Evolutionary conservation across 1,284 basidiomycete species (phyloP).

Genomic region (Microbotryomycetes sp.): DNA sequence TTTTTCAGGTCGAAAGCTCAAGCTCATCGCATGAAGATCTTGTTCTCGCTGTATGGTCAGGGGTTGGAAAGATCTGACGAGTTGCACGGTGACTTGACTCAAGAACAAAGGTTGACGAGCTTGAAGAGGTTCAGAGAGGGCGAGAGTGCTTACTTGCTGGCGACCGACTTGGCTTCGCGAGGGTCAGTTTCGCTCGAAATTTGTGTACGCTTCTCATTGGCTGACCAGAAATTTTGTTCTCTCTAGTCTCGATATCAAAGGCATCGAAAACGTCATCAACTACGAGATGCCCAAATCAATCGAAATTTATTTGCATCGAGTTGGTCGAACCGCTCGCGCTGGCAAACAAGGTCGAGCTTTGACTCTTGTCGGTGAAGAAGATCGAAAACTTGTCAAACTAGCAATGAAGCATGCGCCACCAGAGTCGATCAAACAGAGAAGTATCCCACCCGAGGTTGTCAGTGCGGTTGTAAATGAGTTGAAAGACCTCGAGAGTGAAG

Average conservation of each 20-base stretch:
- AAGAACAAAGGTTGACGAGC: slow-evolving; percentile 84
- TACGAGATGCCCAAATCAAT: slow-evolving; percentile 95
- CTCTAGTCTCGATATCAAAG: slow-evolving; percentile 41
- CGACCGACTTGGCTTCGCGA: slow-evolving; percentile 38
- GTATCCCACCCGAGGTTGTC: slow-evolving; percentile 74
- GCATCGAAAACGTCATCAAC: slow-evolving; percentile 51
- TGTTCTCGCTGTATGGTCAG: slow-evolving; percentile 82
- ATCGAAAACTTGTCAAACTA: slow-evolving; percentile 92
- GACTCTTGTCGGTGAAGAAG: slow-evolving; percentile 90
- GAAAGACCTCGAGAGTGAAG: slow-evolving; percentile 67
- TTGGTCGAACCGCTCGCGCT: slow-evolving; percentile 92
- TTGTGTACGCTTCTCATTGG: neutral
- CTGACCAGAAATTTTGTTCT: slow-evolving; percentile 6
- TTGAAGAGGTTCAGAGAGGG: slow-evolving; percentile 82
- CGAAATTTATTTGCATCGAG: slow-evolving; percentile 90
- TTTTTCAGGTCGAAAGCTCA: slow-evolving; percentile 95
- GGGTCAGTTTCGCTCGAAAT: slow-evolving; percentile 13
- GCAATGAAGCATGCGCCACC: slow-evolving; percentile 83
- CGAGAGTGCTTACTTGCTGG: slow-evolving; percentile 75
- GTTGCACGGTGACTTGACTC: slow-evolving; percentile 87
- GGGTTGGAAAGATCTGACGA: slow-evolving; percentile 63
- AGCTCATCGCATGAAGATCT: slow-evolving; percentile 90
- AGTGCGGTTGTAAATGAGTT: slow-evolving; percentile 65
- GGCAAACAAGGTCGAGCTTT: slow-evolving; percentile 87
- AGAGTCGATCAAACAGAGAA: slow-evolving; percentile 82